phyloP scores from a whole-genome alignment of 2,329 filamentous ascomycete genomes.

The Chrysoporthe cubensis region DNA sequence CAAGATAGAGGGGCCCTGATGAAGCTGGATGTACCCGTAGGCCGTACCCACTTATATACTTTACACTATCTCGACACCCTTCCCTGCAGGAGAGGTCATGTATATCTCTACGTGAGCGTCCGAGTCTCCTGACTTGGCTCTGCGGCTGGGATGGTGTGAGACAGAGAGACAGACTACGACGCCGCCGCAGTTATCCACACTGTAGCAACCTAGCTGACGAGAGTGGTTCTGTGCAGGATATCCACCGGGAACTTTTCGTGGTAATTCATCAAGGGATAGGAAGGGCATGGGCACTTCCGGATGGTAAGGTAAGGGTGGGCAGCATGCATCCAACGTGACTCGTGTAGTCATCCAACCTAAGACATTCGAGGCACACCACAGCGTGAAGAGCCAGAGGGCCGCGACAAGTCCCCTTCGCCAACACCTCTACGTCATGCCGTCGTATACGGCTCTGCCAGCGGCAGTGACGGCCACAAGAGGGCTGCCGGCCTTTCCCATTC shows the following conservation, averaged over 20 bases:
- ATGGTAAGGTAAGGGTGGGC: slow-evolving; percentile 29
- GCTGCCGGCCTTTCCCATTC: background rate
- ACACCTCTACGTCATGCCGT: slow-evolving; percentile 21
- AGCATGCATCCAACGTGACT: slow-evolving; percentile 38
- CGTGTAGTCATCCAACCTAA: slow-evolving; percentile 33
- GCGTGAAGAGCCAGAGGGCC: slow-evolving; percentile 27
- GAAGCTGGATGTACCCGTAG: slow-evolving; percentile 15
- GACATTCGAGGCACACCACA: slow-evolving; percentile 40
- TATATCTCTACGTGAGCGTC: slow-evolving; percentile 15
- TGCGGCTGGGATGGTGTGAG: slow-evolving; percentile 34
- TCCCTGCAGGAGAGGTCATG: slow-evolving; percentile 24
- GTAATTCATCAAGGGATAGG: background rate
- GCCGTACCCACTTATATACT: slow-evolving; percentile 23
- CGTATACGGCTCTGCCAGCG: slow-evolving; percentile 19
- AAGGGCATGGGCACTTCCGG: slow-evolving; percentile 31
- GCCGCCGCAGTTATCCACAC: slow-evolving; percentile 14
- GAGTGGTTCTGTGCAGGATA: background rate
- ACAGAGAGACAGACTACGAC: slow-evolving; percentile 22
- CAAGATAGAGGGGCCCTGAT: background rate
- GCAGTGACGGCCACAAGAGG: slow-evolving; percentile 5
- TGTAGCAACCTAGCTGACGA: slow-evolving; percentile 9
- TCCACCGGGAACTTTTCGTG: slow-evolving; percentile 32
- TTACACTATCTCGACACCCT: slow-evolving; percentile 16
- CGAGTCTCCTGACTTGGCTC: slow-evolving; percentile 34
- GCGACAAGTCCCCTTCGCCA: slow-evolving; percentile 19